Evolutionary conservation across 2,329 filamentous ascomycete species (phyloP), one percentile per base, ranked within the genome.

Genomic region (Alternaria sp.): DNA sequence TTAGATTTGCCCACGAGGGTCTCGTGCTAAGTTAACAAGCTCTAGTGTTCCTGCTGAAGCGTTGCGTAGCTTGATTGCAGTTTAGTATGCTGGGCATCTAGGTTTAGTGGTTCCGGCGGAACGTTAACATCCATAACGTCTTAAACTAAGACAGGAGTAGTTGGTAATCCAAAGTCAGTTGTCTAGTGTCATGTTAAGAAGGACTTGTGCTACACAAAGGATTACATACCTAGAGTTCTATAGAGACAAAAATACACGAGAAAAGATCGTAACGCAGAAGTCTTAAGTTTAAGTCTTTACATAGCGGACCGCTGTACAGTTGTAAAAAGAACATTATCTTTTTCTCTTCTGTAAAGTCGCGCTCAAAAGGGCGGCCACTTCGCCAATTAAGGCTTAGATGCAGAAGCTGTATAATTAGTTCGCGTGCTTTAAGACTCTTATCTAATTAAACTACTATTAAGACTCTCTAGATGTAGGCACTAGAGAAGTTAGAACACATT

Each of bases 261-360:
- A 62, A 62, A 51, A 58, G 49, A 39, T 62, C 54, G 7, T 34
- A 42, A 48, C 39, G 39, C 23, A 60, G 13, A 54, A 61, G 40
- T 51, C 31, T 54, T 17, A 63, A 36, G 33, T 56, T 54, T 36
- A 40, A 13, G 24, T 48, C 37, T 21, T 51, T 5, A 14, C 21
- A 50, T 39, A 8, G 29, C 5, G 26, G 24, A 49, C 45, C 33
- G 31, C 48, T 51, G 50, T 59, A 64, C 3, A 64, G 44, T 11
- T 52, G 36, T 41, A n/a, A 33, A 42, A 57, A 23, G 39, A 64
- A 64, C 8, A 64, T 41, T 46, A 50, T 52, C 17, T 40, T 17
- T 41, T 62, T 64, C 11, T 65, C 53, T 33, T 56, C 36, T 9
- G 24, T 37, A 23, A 65, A 54, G 48, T 62, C 51, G 8, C n/a